A percentile compares a stretch with the other conserved stretches of the same genome.
Conservation (phyloP, 2,329 filamentous ascomycete species). For the Didymella pomorum region DNA sequence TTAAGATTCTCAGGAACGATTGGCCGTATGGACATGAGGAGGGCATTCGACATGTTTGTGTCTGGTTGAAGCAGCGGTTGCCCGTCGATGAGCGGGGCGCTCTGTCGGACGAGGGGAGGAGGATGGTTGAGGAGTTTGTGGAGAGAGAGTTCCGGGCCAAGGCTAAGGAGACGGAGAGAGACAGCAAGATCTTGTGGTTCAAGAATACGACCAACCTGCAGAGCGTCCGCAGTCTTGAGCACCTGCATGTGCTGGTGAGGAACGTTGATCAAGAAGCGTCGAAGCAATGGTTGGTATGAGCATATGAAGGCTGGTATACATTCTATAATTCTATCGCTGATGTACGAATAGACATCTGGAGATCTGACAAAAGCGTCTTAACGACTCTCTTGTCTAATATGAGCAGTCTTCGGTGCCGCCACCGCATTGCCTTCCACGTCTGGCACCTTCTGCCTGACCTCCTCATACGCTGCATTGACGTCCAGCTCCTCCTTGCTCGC, state of each 20-base stretch:
- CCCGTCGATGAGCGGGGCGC: conserved; percentile 43
- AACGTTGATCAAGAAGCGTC: conserved; percentile 67
- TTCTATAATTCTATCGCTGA: background rate
- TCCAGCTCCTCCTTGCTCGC: conserved; percentile 29
- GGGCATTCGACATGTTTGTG: conserved; percentile 64
- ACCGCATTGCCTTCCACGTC: conserved; percentile 22
- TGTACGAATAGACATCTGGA: background rate
- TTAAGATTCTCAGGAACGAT: conserved; percentile 66
- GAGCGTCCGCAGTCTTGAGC: conserved; percentile 71
- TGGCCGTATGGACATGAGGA: conserved; percentile 68
- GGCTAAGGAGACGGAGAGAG: conserved; percentile 45
- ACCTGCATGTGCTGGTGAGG: conserved; percentile 77
- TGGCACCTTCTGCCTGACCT: conserved; percentile 7
- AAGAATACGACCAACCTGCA: conserved; percentile 70
- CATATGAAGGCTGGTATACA: background rate
- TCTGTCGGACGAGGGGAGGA: conserved; percentile 40
- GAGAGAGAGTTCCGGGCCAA: conserved; percentile 58
- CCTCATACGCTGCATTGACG: conserved; percentile 20
- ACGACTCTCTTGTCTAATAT: conserved; percentile 8
- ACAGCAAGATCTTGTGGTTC: conserved; percentile 67
- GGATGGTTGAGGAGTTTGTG: conserved; percentile 42
- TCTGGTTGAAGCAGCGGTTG: conserved; percentile 59
- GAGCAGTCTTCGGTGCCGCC: conserved; percentile 6
- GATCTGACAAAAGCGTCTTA: background rate
- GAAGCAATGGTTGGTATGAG: conserved; percentile 19